Evolutionary conservation across 495 filamentous ascomycete species (phyloP).

Genomic region (Penicillium atrosanguineum): DNA sequence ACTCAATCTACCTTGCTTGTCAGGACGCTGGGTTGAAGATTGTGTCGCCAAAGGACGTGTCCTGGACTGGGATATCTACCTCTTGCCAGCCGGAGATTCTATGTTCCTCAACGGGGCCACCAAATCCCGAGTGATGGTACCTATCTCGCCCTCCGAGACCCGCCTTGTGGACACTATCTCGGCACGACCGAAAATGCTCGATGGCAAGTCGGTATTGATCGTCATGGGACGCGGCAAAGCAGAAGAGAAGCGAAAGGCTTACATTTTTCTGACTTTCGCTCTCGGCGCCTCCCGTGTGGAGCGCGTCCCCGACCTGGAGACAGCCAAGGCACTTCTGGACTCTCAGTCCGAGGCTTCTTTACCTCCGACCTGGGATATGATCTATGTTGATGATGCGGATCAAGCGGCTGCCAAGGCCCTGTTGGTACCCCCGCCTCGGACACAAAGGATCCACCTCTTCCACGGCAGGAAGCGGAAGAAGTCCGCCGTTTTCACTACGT

Average conservation of each 20-base stretch:
- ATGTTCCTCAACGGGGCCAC: conserved; percentile 72
- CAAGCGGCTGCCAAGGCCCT: conserved; percentile 45
- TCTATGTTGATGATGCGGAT: conserved; percentile 71
- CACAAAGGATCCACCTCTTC: conserved; percentile 11
- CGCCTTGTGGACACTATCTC: conserved; percentile 55
- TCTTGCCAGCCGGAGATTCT: conserved; percentile 83
- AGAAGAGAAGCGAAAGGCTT: conserved; percentile 60
- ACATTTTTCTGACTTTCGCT: conserved; percentile 72
- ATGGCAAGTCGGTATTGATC: conserved; percentile 67
- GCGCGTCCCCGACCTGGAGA: conserved; percentile 61
- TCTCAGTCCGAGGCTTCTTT: conserved; percentile 38
- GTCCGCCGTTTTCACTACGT: conserved; percentile 45
- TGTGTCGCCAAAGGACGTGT: conserved; percentile 59
- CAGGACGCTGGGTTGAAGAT: conserved; percentile 73
- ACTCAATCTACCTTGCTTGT: conserved; percentile 81
- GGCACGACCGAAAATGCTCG: conserved; percentile 58
- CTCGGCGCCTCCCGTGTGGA: conserved; percentile 68
- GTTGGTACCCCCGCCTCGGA: conserved; percentile 22
- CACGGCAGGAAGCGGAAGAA: conserved; percentile 50
- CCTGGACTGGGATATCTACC: conserved; percentile 75
- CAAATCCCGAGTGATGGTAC: conserved; percentile 64
- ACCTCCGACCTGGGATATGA: conserved; percentile 64
- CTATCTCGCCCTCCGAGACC: conserved; percentile 56
- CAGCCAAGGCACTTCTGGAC: conserved; percentile 54
- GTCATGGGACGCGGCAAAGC: conserved; percentile 67